Evolutionary conservation across 306 rosid genomes (phyloP), one percentile per base, ranked within the genome.

Genomic region (Lithocarpus polystachyus): DNA sequence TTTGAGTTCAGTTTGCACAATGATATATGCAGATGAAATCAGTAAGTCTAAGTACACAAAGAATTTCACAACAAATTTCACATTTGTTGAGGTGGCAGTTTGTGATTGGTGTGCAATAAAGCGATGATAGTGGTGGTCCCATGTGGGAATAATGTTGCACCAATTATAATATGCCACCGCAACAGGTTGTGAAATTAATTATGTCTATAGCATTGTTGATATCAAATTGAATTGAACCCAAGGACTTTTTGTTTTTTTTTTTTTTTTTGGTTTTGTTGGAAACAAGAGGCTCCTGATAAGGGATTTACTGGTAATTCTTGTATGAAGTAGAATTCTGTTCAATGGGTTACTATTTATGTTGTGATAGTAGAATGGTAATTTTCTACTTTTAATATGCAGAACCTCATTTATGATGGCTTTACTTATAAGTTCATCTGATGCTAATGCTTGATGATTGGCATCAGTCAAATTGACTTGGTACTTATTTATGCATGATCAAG

Each of bases 291-390:
- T 67, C 11, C n/a, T 67, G 51, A 28, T n/a, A 40, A 9, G 4
- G 29, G 64, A 22, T 72, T 72, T 6, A 76, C 23, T 72, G 4
- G 55, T 61, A 20, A 26, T 74, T 80, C 68, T 56, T 62, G 55
- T 29, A 26, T 76, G 74, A 37, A 7, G 13, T 74, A 40, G 26
- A 55, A 71, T 70, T 53, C 11, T 18, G 72, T 73, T 56, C 35
- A 43, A 76, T 68, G 60, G 77, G 17, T 77, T 18, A 4, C 28
- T 51, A 74, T 24, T 35, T 45, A 28, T 29, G 68, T 69, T 79
- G 23, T 60, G 51, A 33, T 76, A 52, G 9, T 76, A 52, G 18
- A 59, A 22, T 65, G 22, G 65, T 59, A 59, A 59, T 59, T 59
- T 31, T 1, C 23, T 26, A 20, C 65, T 76, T 54, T 26, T 11